Evolutionary conservation across 768 basidiomycete species (phyloP).

Genomic region (Boletus rufocinnamomeus): DNA sequence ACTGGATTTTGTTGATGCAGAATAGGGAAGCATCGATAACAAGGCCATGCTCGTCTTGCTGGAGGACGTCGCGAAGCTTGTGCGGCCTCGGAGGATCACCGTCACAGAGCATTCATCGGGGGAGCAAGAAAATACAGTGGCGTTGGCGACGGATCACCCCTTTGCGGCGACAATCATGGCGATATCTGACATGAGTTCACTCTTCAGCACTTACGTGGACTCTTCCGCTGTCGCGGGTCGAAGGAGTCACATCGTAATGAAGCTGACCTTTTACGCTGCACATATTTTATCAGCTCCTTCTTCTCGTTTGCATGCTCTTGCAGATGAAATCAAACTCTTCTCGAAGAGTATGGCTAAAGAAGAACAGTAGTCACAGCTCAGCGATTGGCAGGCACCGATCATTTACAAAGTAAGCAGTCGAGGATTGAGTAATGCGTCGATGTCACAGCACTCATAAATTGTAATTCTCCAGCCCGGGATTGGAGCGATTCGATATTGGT

Average conservation of each 20-base stretch:
- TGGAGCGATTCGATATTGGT: not conserved
- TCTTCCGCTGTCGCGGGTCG: constrained; percentile 3
- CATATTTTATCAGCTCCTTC: constrained; percentile 54
- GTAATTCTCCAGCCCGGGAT: not conserved
- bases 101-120: not conserved
- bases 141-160: constrained; percentile 17
- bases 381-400: not conserved
- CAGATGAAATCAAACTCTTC: constrained; percentile 42
- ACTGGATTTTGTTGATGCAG: constrained; percentile 11
- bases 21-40: constrained; percentile 38
- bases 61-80: constrained; percentile 51
- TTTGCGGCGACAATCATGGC: constrained; percentile 22
- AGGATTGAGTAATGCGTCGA: constrained; percentile 1
- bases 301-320: constrained; percentile 40
- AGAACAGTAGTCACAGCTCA: not conserved
- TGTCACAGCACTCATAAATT: not conserved
- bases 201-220: constrained; percentile 19
- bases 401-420: not conserved
- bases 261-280: constrained; percentile 71
- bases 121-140: not conserved
- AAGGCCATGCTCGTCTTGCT: constrained; percentile 54
- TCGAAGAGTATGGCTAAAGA: constrained; percentile 32
- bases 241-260: constrained; percentile 49
- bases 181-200: constrained; percentile 28
- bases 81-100: constrained; percentile 47